Percentiles rank a stretch among this genome's conserved stretches.
Evolutionary conservation across 2,329 filamentous ascomycete genomes (phyloP).

Genomic region (Pochonia chlamydosporia): DNA sequence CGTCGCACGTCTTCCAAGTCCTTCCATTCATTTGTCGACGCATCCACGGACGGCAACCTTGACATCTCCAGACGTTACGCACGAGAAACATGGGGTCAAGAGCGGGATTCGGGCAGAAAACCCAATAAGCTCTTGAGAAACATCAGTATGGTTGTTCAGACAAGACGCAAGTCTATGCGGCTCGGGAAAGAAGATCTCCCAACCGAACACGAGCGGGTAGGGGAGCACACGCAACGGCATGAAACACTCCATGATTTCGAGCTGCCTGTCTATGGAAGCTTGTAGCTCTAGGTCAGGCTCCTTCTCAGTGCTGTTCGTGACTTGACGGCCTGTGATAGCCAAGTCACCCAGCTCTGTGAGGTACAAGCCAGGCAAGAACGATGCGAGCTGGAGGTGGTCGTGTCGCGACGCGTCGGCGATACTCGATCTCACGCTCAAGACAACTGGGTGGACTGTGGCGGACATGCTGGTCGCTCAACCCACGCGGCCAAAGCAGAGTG

Average conservation of each 20-base stretch:
- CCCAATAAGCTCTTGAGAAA: neutral
- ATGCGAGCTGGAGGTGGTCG: neutral
- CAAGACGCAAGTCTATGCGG: neutral
- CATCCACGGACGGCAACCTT: no score
- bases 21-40: no score
- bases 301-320: neutral
- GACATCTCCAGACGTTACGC: no score
- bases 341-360: neutral
- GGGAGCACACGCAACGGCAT: neutral
- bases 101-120: neutral
- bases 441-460: no score
- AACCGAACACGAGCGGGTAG: neutral
- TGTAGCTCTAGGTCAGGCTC: neutral
- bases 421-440: no score
- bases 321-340: neutral
- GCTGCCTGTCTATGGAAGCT: neutral
- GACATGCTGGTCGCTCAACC: neutral
- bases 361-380: neutral
- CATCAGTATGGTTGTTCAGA: neutral
- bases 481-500: neutral
- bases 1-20: no score
- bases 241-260: neutral
- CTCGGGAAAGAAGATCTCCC: constrained; percentile 7
- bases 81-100: neutral
- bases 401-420: neutral